A percentile compares a stretch with the other conserved stretches of the same genome.
These are phyloP conservation scores for Lodderomyces jiufengensis DNA, from an alignment of 1,139 yeast genomes.

Conservation along the genomic window DNA sequence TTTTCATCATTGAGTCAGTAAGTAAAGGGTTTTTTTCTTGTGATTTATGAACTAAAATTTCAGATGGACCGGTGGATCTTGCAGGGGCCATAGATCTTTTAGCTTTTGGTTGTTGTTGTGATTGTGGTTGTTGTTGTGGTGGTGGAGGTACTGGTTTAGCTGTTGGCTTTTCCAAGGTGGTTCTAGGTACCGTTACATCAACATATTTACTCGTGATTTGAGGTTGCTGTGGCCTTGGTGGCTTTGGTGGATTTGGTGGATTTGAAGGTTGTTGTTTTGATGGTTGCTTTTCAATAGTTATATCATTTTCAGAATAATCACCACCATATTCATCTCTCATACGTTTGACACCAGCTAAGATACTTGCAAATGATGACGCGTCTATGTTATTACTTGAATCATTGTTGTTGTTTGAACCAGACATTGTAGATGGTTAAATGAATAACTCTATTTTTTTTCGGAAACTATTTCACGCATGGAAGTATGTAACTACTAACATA, in stretches of 20 bases:
- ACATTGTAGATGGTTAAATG: no score
- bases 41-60: constrained; percentile 30
- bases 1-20: constrained; percentile 36
- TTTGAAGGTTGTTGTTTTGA: constrained; percentile 2
- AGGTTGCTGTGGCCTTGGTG: constrained; percentile 1
- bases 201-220: background rate
- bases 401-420: background rate
- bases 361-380: constrained; percentile 60
- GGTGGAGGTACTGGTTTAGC: constrained; percentile 11
- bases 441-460: no score
- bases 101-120: constrained; percentile 1
- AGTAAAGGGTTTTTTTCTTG: constrained; percentile 45
- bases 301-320: constrained; percentile 5
- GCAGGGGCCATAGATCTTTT: constrained; percentile 7
- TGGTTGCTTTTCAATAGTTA: constrained; percentile 2
- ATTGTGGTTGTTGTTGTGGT: constrained; percentile 2
- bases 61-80: constrained; percentile 19
- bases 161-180: constrained; percentile 11
- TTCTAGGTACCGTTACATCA: constrained; percentile 4
- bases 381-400: constrained; percentile 21
- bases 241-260: background rate
- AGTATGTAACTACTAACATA: no score
- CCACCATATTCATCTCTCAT: constrained; percentile 37
- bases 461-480: no score
- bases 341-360: constrained; percentile 57